Evolutionary conservation across 768 basidiomycete genomes (phyloP), one percentile per base, ranked within the genome.

Genomic region (Tylopilus balloui): DNA sequence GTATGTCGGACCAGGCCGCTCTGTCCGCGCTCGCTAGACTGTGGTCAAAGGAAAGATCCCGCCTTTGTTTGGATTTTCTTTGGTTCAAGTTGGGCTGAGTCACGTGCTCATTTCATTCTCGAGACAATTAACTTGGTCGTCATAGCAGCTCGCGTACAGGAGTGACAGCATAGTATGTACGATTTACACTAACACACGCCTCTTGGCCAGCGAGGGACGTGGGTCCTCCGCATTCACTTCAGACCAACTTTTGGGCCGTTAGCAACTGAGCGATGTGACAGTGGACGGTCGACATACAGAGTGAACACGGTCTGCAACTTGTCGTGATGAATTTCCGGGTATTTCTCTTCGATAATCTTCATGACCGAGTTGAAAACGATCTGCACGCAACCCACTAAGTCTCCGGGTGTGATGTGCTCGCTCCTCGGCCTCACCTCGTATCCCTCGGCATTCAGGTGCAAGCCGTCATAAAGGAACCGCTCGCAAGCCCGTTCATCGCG

Each of bases 361-460:
- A 83, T 71, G 44, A 94, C 58, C 17, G 69, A 73, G 17, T 86
- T 74, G 62, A 82, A 92, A 24, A 88, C 70, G 45, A 90, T 60
- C 89, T 91, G 51, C 14, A 36, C n/a, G n/a, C n/a, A 28, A 32
- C n/a, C 31, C 15, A 10, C 25, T 53, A 15, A 53, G 50, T 48
- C 17, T 13, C 13, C 38, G 29, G 11, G 37, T 47, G 27, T 40
- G 41, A 40, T 43, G 31, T 17, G 40, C 34, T 20, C 21, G n/a
- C 20, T 38, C 25, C 12, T 38, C 15, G 46, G 21, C 62, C 81
- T 60, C 58, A 89, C 88, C 64, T 75, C 63, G 58, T 93, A 93
- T 20, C 90, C 93, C 2, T 69, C 75, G n/a, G 66, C 73, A 45
- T 78, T 90, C 58, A 92, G 68, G 67, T 96, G 93, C 43, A 96